Base-by-base conservation (phyloP, 129 eudicot species). In the Flaveria linearis region DNA sequence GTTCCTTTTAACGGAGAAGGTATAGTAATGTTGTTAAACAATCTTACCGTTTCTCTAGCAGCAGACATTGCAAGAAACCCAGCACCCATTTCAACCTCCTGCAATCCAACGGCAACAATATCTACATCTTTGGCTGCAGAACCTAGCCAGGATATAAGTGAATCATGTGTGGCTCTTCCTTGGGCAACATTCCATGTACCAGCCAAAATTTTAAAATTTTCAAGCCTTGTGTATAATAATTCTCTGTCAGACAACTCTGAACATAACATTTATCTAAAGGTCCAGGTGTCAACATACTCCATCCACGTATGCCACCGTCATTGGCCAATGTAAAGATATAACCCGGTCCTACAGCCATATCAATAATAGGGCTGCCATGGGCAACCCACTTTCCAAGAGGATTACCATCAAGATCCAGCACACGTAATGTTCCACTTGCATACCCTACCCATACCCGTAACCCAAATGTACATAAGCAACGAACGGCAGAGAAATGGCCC, bases 31-130 rank as follows among this genome's bases (percentile, higher is more conserved):
- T 10, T 60, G n/a, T 12, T 60, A 18, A 56, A 45, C 18, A 17
- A 42, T 74, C 85, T 82, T 87, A 89, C 98, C 74, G 89, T 78
- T 91, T 94, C 98, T 86, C 82, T 94, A 75, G 98, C 98, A 71
- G 97, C 97, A 86, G 98, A 94, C 93, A 94, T 84, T 57, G 98
- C 98, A 52, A 94, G 94, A 85, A 87, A 92, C 73, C 98, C 98
- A 69, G 98, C 98, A 81, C 98, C 98, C 98, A 94, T 94, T 84
- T 94, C 98, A 78, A 94, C 91, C 82, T 94, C 98, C 86, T 94
- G 98, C 84, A 94, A 86, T 66, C 98, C 98, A 41, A 91, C 91
- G 52, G 91, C 98, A 82, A 94, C 81, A 69, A 89, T 79, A 74
- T 82, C 93, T 67, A 86, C 88, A 79, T 89, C 91, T 43, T 85